phyloP scores from a whole-genome alignment of 2,329 filamentous ascomycete species.

The Paecilomyces sp. region DNA sequence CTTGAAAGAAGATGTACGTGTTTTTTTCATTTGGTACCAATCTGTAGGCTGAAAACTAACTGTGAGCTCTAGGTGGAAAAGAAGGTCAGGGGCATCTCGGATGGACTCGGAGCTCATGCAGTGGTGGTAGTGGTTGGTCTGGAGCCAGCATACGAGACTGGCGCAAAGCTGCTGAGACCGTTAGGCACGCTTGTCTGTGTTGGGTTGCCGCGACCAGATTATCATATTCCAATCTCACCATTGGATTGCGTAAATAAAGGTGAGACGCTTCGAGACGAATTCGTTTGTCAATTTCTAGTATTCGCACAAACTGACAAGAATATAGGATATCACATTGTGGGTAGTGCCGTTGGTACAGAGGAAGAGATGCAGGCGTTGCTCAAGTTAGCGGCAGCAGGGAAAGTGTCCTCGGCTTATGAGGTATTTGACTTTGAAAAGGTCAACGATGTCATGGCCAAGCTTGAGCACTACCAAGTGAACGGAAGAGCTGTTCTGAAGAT shows the following conservation, averaged over 20 bases:
- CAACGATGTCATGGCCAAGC: conserved; percentile 15
- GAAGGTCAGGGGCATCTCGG: conserved; percentile 26
- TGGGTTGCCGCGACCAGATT: conserved; percentile 28
- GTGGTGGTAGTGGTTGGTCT: conserved; percentile 33
- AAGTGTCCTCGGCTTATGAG: conserved; percentile 16
- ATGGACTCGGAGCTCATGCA: conserved; percentile 32
- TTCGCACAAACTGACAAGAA: conserved; percentile 13
- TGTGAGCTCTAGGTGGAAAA: conserved; percentile 9
- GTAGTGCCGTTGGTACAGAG: conserved; percentile 30
- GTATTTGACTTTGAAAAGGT: conserved; percentile 18
- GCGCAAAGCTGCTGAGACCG: conserved; percentile 26
- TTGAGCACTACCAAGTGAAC: conserved; percentile 16
- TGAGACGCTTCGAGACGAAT: conserved; percentile 3
- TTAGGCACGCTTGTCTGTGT: conserved; percentile 35
- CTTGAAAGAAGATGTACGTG: conserved; percentile 18
- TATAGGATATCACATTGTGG: conserved; percentile 20
- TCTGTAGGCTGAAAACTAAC: background rate
- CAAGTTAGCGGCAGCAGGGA: conserved; percentile 26
- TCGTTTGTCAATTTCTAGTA: background rate
- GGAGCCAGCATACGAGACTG: conserved; percentile 29
- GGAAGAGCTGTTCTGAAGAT: conserved; percentile 21
- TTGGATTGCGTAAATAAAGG: conserved; percentile 32
- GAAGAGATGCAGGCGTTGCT: conserved; percentile 34
- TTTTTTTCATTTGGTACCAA: background rate
- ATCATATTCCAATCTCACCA: conserved; percentile 34